phyloP scores from a whole-genome alignment of 805 yeast genomes.

The Teunomyces gatunensis region DNA sequence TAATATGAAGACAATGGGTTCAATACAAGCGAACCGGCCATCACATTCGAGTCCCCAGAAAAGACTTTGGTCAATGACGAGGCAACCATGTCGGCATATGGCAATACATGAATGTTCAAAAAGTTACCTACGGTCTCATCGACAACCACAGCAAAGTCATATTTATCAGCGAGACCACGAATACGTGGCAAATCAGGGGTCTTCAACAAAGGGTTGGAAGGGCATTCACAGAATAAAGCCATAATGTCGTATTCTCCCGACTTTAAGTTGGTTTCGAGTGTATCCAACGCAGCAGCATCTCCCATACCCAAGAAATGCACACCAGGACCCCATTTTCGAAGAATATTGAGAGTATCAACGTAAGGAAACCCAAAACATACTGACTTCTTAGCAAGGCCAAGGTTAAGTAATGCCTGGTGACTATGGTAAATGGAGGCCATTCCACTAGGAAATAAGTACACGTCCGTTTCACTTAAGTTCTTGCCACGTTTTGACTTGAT shows the following conservation, averaged over 20 bases:
- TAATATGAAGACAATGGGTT: constrained; percentile 63
- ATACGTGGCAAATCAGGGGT: constrained; percentile 75
- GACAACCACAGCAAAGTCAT: constrained; percentile 74
- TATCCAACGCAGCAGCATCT: constrained; percentile 64
- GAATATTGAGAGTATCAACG: constrained; percentile 83
- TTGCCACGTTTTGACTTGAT: constrained; percentile 28
- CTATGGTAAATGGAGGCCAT: constrained; percentile 90
- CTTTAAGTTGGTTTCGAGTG: constrained; percentile 60
- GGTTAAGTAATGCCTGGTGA: constrained; percentile 53
- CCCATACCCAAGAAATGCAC: constrained; percentile 83
- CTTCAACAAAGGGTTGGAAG: constrained; percentile 88
- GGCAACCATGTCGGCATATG: constrained; percentile 82
- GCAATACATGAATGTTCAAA: constrained; percentile 75
- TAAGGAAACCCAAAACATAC: constrained; percentile 97
- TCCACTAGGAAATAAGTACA: constrained; percentile 83
- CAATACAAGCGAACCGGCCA: constrained; percentile 86
- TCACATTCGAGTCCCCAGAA: constrained; percentile 91
- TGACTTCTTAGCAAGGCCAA: constrained; percentile 46
- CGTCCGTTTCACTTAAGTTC: constrained; percentile 56
- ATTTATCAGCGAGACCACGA: constrained; percentile 62
- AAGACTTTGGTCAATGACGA: constrained; percentile 89
- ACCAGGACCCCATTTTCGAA: constrained; percentile 90
- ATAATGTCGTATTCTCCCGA: constrained; percentile 56
- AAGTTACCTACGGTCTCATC: constrained; percentile 96
- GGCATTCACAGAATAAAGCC: constrained; percentile 87